Conservation (phyloP, 805 yeast species). For the Saccharomyces paradoxus region DNA sequence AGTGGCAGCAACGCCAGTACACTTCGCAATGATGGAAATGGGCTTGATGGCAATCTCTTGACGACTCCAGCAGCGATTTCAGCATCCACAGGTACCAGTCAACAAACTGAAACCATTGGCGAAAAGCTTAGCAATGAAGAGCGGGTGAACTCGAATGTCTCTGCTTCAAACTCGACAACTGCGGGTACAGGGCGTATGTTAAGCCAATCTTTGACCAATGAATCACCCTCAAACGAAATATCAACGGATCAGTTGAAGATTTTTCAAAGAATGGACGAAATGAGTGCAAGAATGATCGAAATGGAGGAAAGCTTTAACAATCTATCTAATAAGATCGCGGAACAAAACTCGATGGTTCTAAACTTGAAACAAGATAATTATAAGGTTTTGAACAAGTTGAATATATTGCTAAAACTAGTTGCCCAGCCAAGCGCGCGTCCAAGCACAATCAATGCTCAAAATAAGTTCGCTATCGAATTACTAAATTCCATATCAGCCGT, state of each 20-base stretch:
- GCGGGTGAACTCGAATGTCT: not conserved
- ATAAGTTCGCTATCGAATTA: conserved; percentile 21
- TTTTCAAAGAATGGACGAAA: conserved; percentile 29
- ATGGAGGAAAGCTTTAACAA: conserved; percentile 28
- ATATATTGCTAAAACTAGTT: not conserved
- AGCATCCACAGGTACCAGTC: not conserved
- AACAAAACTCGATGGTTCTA: conserved; percentile 14
- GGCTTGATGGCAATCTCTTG: not conserved
- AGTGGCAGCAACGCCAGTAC: not conserved
- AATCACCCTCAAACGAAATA: not conserved
- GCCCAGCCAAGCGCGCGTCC: conserved; percentile 1
- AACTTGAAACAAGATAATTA: conserved; percentile 5
- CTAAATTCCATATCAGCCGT: conserved; percentile 26
- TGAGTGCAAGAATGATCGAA: conserved; percentile 23
- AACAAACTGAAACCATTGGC: not conserved
- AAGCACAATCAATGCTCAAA: conserved; percentile 8
- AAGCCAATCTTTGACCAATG: not conserved
- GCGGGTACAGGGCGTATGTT: not conserved
- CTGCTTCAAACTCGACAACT: not conserved
- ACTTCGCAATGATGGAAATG: not conserved
- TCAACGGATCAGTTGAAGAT: conserved; percentile 13
- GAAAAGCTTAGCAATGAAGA: not conserved
- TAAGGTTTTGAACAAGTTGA: not conserved
- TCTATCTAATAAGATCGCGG: conserved; percentile 17
- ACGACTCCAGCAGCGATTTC: not conserved